Conservation (phyloP, 164 flowering plant species). For the Macadamia integrifolia region DNA sequence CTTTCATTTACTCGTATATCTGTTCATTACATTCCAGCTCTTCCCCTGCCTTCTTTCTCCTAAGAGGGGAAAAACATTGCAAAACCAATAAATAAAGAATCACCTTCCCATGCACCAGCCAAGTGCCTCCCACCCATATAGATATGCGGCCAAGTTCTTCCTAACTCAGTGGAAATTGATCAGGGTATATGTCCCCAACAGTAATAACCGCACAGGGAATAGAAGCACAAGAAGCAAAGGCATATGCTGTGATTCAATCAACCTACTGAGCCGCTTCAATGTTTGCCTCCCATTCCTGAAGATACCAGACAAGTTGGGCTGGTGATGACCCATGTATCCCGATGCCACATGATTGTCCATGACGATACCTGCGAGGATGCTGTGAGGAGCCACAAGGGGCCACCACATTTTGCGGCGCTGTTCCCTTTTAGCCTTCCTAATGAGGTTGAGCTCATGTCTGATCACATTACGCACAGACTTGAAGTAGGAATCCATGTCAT, state of each 20-base stretch:
- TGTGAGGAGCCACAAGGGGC: constrained; percentile 48
- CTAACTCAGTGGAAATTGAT: constrained; percentile 20
- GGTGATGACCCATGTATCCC: constrained; percentile 15
- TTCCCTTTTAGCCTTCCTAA: constrained; percentile 59
- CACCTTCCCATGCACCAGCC: too few species aligned
- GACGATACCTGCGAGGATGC: constrained; percentile 18
- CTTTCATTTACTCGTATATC: too few species aligned
- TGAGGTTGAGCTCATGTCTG: constrained; percentile 57
- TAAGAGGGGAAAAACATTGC: background rate
- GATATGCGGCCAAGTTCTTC: constrained; percentile 4
- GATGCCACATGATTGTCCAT: constrained; percentile 19
- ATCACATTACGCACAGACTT: constrained; percentile 56
- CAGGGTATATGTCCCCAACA: constrained; percentile 34
- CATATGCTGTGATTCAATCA: constrained; percentile 70
- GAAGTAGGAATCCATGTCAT: constrained; percentile 85
- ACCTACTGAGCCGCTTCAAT: constrained; percentile 53
- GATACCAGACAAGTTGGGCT: constrained; percentile 45
- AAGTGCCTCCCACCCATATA: constrained; percentile 14
- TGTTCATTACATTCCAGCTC: constrained; percentile 6
- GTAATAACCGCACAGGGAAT: constrained; percentile 53
- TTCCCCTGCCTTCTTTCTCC: background rate
- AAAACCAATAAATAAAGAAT: background rate
- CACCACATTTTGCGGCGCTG: constrained; percentile 61
- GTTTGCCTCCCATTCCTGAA: constrained; percentile 50
- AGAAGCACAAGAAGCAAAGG: constrained; percentile 57